phyloP scores from a whole-genome alignment of 805 yeast genomes.

The Candida adriatica region DNA sequence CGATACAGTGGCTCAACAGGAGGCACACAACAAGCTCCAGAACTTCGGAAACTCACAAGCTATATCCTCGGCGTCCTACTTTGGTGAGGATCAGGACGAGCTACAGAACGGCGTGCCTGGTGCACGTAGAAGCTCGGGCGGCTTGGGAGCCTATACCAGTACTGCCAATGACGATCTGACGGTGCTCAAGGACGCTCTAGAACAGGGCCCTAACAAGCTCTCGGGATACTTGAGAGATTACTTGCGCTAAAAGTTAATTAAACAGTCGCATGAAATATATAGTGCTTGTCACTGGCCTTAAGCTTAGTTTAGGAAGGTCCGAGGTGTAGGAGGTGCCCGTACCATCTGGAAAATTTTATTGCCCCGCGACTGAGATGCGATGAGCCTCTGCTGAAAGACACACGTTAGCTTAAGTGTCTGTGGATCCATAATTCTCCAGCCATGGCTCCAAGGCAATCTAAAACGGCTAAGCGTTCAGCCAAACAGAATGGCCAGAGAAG shows the following conservation, averaged over 20 bases:
- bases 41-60: slow-evolving; percentile 81
- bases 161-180: slow-evolving; percentile 87
- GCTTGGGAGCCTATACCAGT: slow-evolving; percentile 61
- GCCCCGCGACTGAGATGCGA: too few species aligned
- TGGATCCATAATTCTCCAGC: too few species aligned
- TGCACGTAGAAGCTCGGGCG: slow-evolving; percentile 21
- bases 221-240: slow-evolving; percentile 85
- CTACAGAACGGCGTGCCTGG: slow-evolving; percentile 20
- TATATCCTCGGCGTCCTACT: slow-evolving; percentile 87
- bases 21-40: slow-evolving; percentile 77
- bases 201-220: slow-evolving; percentile 86
- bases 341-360: too few species aligned
- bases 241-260: slow-evolving; percentile 46
- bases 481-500: slow-evolving; percentile 47
- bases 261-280: too few species aligned
- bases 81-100: slow-evolving; percentile 70
- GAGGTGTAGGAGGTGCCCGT: too few species aligned
- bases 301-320: too few species aligned
- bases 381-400: too few species aligned
- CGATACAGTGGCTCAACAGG: slow-evolving; percentile 70
- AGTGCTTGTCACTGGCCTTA: too few species aligned
- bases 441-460: slow-evolving; percentile 56
- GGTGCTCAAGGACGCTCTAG: slow-evolving; percentile 84
- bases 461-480: slow-evolving; percentile 49
- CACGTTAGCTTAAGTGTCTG: too few species aligned